Evolutionary conservation across 257 asterid genomes (phyloP).

Genomic region (Linaria vulgaris): DNA sequence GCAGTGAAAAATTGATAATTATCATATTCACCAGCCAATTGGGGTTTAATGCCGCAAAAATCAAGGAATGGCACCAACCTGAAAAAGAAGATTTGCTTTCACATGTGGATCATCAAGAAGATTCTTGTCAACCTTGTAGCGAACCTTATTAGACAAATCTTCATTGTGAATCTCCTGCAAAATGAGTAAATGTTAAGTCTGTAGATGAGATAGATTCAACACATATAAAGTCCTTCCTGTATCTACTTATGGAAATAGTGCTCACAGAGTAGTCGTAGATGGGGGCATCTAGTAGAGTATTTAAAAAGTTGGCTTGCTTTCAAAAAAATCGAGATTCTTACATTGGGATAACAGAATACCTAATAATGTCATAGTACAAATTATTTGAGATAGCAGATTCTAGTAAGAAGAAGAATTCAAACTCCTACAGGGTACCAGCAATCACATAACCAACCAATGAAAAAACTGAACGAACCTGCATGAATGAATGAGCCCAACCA

Average conservation of each 20-base stretch:
- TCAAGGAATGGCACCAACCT: conserved; percentile 48
- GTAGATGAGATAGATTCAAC: conserved; percentile 2
- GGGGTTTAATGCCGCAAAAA: conserved; percentile 13
- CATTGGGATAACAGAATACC: too few species aligned
- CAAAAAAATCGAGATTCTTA: too few species aligned
- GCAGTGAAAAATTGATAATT: conserved; percentile 5
- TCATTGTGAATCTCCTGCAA: conserved; percentile 81
- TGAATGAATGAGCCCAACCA: too few species aligned
- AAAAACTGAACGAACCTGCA: neutral
- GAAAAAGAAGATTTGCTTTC: conserved; percentile 93
- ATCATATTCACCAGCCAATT: conserved; percentile 5
- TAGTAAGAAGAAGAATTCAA: too few species aligned
- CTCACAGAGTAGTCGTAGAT: too few species aligned
- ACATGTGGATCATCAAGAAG: conserved; percentile 97
- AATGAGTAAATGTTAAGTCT: conserved; percentile 16
- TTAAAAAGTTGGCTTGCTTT: too few species aligned
- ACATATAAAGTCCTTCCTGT: neutral
- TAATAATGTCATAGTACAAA: too few species aligned
- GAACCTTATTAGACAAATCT: conserved; percentile 68
- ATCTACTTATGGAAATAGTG: neutral
- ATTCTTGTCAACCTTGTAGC: conserved; percentile 69
- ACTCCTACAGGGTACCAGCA: too few species aligned
- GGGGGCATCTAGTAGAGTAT: too few species aligned
- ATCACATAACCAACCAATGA: too few species aligned
- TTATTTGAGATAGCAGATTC: too few species aligned